Evolutionary conservation across 352 stramenopile genomes (phyloP), one percentile per base, ranked within the genome.

Genomic region (Phytophthora melonis): DNA sequence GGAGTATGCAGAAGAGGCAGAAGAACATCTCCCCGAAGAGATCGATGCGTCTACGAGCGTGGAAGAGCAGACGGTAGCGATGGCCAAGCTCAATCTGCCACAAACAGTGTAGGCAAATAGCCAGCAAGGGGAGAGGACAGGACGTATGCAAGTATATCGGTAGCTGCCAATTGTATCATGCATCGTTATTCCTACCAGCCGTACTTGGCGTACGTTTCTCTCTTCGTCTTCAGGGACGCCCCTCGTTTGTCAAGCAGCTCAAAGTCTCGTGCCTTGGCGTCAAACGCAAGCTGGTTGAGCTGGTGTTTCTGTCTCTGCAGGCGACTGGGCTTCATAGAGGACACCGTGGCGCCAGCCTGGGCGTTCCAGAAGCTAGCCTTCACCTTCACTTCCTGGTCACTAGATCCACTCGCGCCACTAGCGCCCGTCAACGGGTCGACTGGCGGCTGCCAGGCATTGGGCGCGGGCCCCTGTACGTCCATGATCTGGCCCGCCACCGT

Each of bases 201-300:
- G 59, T 94, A 94, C 77, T 94, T 94, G 63, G 88, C 88, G 67
- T 93, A 86, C 6, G 88, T 94, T 52, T 94, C 88, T 8, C 77
- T 74, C 65, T 93, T 94, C 32, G 88, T 93, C 66, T 93, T 93
- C 71, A 93, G 74, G 18, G 81, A 72, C 16, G 75, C 66, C n/a
- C 83, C 71, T 64, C 90, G 89, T 50, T 83, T 82, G 56, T 94
- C 85, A 23, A 92, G 72, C 58, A 94, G 71, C 41, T 94, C 86
- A 63, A 91, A 86, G 64, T 94, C 88, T 27, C 84, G 84, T 32
- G 72, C 55, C 76, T 93, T 92, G 54, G 88, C 88, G 65, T 94
- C 88, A 41, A 94, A 94, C 0, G 88, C 87, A 19, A 94, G 81
- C 66, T 94, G 88, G 73, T 94, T 94, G 54, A 94, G 78, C 67